Evolutionary conservation across 257 asterid species (phyloP).

Genomic region (Scutellaria barbata): DNA sequence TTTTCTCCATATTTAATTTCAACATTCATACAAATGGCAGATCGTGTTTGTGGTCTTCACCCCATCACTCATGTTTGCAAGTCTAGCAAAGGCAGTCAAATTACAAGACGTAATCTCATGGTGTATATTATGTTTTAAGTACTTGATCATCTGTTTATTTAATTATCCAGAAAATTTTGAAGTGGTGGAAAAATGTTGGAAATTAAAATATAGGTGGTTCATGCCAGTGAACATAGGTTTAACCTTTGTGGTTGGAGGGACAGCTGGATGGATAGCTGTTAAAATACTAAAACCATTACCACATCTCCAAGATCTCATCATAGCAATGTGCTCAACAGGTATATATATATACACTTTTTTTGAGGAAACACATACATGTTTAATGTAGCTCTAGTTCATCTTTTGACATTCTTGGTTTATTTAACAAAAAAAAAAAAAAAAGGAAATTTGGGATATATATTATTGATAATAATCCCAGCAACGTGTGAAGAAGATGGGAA

Average conservation of each 20-base stretch:
- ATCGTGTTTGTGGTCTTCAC: conserved; percentile 72
- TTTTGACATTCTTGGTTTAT: too few relatives aligned
- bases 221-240: conserved; percentile 84
- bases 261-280: conserved; percentile 75
- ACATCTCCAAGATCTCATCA: conserved; percentile 65
- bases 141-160: too few relatives aligned
- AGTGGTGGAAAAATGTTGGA: not conserved
- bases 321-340: conserved; percentile 85
- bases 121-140: conserved; percentile 42
- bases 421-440: not conserved
- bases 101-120: conserved; percentile 71
- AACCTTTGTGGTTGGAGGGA: conserved; percentile 78
- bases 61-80: conserved; percentile 69
- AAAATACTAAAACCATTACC: conserved; percentile 75
- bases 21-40: conserved; percentile 40
- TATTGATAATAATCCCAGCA: conserved; percentile 77
- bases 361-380: too few relatives aligned
- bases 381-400: too few relatives aligned
- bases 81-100: conserved; percentile 64
- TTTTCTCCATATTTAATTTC: not conserved
- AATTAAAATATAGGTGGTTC: conserved; percentile 70
- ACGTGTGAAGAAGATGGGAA: conserved; percentile 69
- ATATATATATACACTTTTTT: not conserved
- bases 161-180: not conserved
- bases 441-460: conserved; percentile 89